Conservation (phyloP, 2,329 filamentous ascomycete species). For the Tympanopsis confertula region DNA sequence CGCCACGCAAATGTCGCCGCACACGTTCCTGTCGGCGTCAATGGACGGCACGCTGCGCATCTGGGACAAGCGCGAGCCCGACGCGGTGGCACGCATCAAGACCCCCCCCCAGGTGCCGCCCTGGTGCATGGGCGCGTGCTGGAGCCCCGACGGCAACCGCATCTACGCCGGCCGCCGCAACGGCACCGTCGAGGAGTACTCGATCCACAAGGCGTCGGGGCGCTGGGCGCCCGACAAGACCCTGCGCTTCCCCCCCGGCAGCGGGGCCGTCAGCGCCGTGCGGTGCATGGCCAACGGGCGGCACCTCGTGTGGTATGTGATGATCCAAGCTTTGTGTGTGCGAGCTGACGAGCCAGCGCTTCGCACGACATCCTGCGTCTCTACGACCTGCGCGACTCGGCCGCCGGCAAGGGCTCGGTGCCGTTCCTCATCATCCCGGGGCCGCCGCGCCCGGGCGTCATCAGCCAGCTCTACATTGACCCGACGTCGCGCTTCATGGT, state of each 20-base stretch:
- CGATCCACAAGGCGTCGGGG: constrained; percentile 61
- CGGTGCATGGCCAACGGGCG: constrained; percentile 84
- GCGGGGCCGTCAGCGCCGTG: constrained; percentile 79
- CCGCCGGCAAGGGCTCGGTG: constrained; percentile 61
- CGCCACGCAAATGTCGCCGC: constrained; percentile 52
- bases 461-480: constrained; percentile 77
- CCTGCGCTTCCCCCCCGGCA: constrained; percentile 80
- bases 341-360: constrained; percentile 40
- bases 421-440: constrained; percentile 96
- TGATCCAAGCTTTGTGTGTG: constrained; percentile 1
- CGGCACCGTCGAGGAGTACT: constrained; percentile 88
- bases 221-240: constrained; percentile 64
- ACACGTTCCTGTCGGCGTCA: constrained; percentile 77
- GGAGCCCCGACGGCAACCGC: constrained; percentile 89
- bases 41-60: constrained; percentile 83
- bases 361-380: constrained; percentile 87
- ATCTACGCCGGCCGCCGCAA: constrained; percentile 89
- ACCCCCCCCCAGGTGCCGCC: constrained; percentile 69
- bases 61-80: constrained; percentile 73
- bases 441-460: constrained; percentile 70
- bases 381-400: constrained; percentile 69
- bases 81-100: constrained; percentile 68
- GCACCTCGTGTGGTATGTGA: constrained; percentile 69
- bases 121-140: constrained; percentile 96
- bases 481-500: constrained; percentile 84